Evolutionary conservation across 163 green algal species (phyloP).

Genomic region (Chloromonas sp.): DNA sequence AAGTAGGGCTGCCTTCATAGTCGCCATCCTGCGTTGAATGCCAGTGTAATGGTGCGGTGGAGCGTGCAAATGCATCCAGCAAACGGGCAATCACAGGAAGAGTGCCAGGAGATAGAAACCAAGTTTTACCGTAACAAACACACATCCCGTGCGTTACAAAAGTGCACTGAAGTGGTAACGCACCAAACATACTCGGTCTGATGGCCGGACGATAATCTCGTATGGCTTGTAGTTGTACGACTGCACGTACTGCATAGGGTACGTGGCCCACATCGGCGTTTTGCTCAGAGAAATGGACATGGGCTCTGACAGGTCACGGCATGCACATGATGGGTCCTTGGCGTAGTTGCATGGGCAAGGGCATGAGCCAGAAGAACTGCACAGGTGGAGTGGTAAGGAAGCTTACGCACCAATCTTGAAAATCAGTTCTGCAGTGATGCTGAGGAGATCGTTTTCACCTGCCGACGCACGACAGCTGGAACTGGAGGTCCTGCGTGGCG

Average conservation of each 20-base stretch:
- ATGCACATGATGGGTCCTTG: constrained; percentile 57
- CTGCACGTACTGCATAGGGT: constrained; percentile 76
- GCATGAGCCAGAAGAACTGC: constrained; percentile 47
- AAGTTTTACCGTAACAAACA: background rate
- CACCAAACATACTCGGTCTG: background rate
- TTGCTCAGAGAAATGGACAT: constrained; percentile 71
- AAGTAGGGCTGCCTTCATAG: constrained; percentile 56
- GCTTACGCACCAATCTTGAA: background rate
- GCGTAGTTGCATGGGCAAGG: constrained; percentile 76
- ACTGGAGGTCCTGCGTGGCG: constrained; percentile 49
- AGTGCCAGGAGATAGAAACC: background rate
- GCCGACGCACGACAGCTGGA: constrained; percentile 54
- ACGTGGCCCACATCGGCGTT: constrained; percentile 65
- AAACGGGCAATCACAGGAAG: background rate
- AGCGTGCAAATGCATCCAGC: too few relatives aligned
- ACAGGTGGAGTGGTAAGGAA: background rate
- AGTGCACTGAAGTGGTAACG: too few relatives aligned
- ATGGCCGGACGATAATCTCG: constrained; percentile 56
- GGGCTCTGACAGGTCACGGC: constrained; percentile 58
- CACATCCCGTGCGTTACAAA: too few relatives aligned
- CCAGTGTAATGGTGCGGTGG: background rate
- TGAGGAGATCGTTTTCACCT: constrained; percentile 31
- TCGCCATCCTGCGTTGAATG: constrained; percentile 42
- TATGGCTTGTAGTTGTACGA: constrained; percentile 73
- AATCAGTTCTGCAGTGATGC: background rate